Conservation (phyloP, 768 basidiomycete species). For the Cyathus striatus region DNA sequence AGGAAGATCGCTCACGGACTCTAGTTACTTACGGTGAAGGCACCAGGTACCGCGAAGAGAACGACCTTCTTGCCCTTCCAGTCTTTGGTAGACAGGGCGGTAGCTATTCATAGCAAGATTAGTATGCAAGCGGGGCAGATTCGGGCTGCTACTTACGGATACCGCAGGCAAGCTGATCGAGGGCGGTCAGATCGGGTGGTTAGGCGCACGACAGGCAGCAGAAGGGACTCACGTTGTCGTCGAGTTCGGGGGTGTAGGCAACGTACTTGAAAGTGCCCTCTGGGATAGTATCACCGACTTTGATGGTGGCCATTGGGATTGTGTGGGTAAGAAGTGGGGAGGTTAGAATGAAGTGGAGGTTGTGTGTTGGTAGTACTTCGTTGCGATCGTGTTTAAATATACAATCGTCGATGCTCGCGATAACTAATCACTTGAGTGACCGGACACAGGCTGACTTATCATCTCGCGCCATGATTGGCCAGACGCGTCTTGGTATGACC, state of each 20-base stretch:
- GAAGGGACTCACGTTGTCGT: conserved; percentile 42
- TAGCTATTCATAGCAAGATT: conserved; percentile 28
- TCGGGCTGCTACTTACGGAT: conserved; percentile 52
- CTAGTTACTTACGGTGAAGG: conserved; percentile 68
- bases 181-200: conserved; percentile 1
- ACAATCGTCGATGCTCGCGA: too few relatives aligned
- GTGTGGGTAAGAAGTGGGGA: conserved; percentile 4
- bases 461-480: too few relatives aligned
- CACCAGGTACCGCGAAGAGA: conserved; percentile 73
- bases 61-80: conserved; percentile 86
- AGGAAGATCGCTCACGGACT: too few relatives aligned
- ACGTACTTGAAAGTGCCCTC: conserved; percentile 43
- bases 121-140: not conserved
- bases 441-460: too few relatives aligned
- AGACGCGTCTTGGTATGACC: too few relatives aligned
- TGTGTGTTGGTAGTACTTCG: too few relatives aligned
- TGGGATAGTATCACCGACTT: conserved; percentile 34
- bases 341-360: conserved; percentile 3
- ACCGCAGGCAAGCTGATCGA: conserved; percentile 64
- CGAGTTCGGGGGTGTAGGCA: conserved; percentile 58
- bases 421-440: too few relatives aligned
- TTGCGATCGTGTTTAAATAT: too few relatives aligned
- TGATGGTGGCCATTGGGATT: conserved; percentile 22
- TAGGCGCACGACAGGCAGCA: conserved; percentile 3
- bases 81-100: conserved; percentile 47